A percentile compares a stretch with the other conserved stretches of the same genome.
Conservation (phyloP, 1,284 basidiomycete species). For the Paramarasmius palmivorus region DNA sequence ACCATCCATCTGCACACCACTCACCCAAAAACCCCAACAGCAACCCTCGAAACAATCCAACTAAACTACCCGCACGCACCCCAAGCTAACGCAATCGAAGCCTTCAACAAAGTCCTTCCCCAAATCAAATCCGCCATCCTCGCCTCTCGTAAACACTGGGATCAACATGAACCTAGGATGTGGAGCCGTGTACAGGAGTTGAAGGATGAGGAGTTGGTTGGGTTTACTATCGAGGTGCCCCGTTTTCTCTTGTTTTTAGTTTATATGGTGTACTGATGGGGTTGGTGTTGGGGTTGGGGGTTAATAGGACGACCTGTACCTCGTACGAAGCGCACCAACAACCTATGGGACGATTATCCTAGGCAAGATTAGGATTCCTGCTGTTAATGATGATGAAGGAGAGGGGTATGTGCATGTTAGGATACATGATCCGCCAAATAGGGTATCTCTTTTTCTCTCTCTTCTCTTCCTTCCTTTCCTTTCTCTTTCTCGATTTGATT, state of each 20-base stretch:
- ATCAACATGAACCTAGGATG: conserved; percentile 73
- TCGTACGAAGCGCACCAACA: conserved; percentile 47
- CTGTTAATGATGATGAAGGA: conserved; percentile 59
- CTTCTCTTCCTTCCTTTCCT: too few species aligned
- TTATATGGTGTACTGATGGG: too few species aligned
- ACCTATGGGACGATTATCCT: conserved; percentile 72
- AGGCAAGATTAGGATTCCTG: conserved; percentile 74
- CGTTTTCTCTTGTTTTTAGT: too few species aligned
- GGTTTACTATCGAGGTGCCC: conserved; percentile 48
- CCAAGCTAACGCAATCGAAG: conserved; percentile 56
- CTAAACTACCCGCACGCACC: conserved; percentile 63
- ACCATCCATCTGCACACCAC: background rate
- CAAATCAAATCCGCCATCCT: conserved; percentile 64
- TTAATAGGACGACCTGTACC: conserved; percentile 49
- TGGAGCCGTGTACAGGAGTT: conserved; percentile 60
- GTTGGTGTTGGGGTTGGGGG: too few species aligned
- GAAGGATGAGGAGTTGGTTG: conserved; percentile 50
- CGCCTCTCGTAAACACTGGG: conserved; percentile 67
- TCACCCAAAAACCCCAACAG: conserved; percentile 31
- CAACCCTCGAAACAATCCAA: conserved; percentile 53
- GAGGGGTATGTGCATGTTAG: conserved; percentile 70
- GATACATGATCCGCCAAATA: conserved; percentile 75
- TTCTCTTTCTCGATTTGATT: too few species aligned
- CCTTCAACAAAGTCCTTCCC: conserved; percentile 54
- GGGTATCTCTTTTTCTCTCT: conserved; percentile 37